These are phyloP conservation scores for Tausonia pullulans DNA, from an alignment of 1,284 basidiomycete genomes.

Conservation along the genomic window DNA sequence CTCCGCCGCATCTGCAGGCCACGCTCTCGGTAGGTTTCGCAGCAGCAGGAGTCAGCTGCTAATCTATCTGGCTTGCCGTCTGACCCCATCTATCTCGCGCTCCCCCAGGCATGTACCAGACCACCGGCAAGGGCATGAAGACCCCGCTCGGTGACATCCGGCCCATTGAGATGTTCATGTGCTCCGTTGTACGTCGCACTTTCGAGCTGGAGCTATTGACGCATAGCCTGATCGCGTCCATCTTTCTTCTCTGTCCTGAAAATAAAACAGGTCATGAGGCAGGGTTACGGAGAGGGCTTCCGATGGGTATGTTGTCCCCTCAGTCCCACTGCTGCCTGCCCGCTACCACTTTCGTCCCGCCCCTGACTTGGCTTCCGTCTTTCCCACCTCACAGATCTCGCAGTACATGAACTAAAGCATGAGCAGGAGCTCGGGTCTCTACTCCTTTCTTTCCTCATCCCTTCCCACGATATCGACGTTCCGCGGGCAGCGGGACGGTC, in stretches of 20 bases:
- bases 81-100: neutral
- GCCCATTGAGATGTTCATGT: conserved; percentile 99
- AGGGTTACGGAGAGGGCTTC: conserved; percentile 98
- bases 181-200: conserved; percentile 58
- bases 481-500: no score
- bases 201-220: neutral
- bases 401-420: no score
- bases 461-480: no score
- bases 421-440: no score
- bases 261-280: conserved; percentile 59
- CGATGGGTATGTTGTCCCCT: conserved; percentile 54
- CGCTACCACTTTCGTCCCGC: no score
- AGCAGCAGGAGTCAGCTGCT: neutral
- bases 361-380: no score
- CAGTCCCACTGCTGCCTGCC: no score
- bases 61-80: neutral
- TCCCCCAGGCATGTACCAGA: conserved; percentile 74
- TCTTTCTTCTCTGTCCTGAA: neutral
- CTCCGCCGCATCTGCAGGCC: neutral
- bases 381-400: no score
- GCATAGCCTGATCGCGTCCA: neutral
- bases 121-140: conserved; percentile 93
- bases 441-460: no score
- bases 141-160: conserved; percentile 93
- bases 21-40: neutral